Base-by-base conservation (phyloP, 345 rosid species). In the Euclidium syriacum region DNA sequence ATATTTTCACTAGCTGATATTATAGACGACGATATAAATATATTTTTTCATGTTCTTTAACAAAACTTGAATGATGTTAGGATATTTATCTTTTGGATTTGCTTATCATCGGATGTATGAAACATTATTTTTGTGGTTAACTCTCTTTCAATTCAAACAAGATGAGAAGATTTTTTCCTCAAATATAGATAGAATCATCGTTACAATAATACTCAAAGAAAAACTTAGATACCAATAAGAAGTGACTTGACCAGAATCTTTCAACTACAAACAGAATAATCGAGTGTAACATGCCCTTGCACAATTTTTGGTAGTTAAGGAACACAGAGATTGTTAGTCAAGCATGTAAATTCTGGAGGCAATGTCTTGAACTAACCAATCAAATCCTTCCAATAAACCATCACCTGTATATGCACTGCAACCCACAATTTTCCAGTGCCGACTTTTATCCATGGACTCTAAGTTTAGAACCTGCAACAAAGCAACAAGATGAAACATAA, bases 351-450 rank as follows among this genome's bases (percentile, higher is more conserved):
- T 88, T 42, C 95, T 73, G 4, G 95, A 92, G 53, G 94, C 98
- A 44, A 87, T 78, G 70, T 92, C 98, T 76, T 91, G 95, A 75
- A 89, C 94, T 79, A 89, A 71, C 98, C 98, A 92, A 80, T 92
- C 89, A 38, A 89, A 89, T 48, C 86, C 95, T 59, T 85, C 89
- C 33, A 89, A 84, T 68, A 92, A 76, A 49, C 98, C 97, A 43
- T 83, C 84, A 57, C 95, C 97, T 0, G 95, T 89, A 73, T 87
- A 81, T 6, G 98, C 95, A 44, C 97, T 87, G 56, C 97, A 89
- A 40, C 97, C 98, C 6, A 81, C 80, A 16, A 92, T 92, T 36
- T 79, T 59, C 98, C 98, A 92, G 58, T 89, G 96, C 24, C 96
- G 70, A 65, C 86, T 85, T 74, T 78, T 81, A 65, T 89, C 98